Base-by-base conservation (phyloP, 768 basidiomycete species). In the Dentipellis sp. region DNA sequence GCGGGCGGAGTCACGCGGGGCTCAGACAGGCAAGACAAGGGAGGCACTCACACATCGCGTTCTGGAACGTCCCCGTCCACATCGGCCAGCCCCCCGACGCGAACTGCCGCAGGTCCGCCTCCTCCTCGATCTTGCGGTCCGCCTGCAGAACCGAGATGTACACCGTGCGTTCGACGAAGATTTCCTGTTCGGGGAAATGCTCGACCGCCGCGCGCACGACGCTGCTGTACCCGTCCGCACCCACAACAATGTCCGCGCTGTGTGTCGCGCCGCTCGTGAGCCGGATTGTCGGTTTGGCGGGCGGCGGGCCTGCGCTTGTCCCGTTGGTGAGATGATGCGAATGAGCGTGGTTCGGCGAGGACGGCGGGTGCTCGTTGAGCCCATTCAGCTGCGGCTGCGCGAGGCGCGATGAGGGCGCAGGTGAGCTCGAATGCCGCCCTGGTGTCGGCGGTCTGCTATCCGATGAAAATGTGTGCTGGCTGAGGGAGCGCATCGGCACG, bases 171-270 rank as follows among this genome's bases (percentile, higher is more conserved):
- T 39, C 51, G 19, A 54, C 55, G 22, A 3, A 7, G 52, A 14
- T 39, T 3, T 58, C 58, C 16, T 56, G 29, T 29, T 29, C 29
- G 29, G 29, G 29, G 29, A 29, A 29, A 6, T 29, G 29, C 29
- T 29, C 29, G 29, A 62, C 9, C 11, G 46, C 53, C 9, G 36
- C 36, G 37, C 60, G 60, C 4, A 62, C 53, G 12, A 49, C 47
- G 40, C 60, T 62, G 50, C 46, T 17, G 10, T 46, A 56, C 16
- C 62, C 62, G 42, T 63, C 62, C 34, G 62, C 62, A 21, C 62
- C 62, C 21, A 63, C 49, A 17, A 63, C 50, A 16, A 63, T 36
- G 40, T 63, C 62, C 37, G 60, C 52, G 22, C 56, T 52, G 37
- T 62, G 48, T 17, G 50, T 36, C 2, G 48, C 47, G 39, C 62